Base-by-base conservation (phyloP, 2,329 filamentous ascomycete genomes). In the Pseudocercospora crystallina region DNA sequence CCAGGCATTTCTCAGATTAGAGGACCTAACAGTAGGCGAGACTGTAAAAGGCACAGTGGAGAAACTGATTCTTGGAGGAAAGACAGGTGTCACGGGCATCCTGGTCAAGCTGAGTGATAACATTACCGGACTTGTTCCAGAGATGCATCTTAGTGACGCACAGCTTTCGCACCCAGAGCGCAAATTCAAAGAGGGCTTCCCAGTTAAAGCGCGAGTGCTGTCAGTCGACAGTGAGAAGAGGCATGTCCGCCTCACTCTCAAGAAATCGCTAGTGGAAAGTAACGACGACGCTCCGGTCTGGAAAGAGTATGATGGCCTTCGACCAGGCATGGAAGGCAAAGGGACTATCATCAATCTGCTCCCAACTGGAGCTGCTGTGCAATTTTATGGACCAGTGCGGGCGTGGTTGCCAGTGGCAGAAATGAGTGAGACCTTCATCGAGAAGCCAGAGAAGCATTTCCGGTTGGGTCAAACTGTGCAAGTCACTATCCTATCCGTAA, bases 391-490 rank as follows among this genome's bases (percentile, higher is more conserved):
- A 13, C 73, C 78, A 8, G 77, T 99, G 14, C 83, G 84, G 58
- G 95, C 87, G 8, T 99, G 95, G 74, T 78, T 99, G 47, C 94
- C 94, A 2, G 85, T 95, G 0, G 89, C 89, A 1, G 92, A 99
- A 71, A 99, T 99, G 94, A 97, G 94, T 68, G 94, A 99, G 69
- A 90, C 91, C 9, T 96, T 87, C 66, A 96, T 99, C 64, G 82
- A 87, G 60, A 88, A 96, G 64, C 90, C 94, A 4, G 83, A 82
- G 39, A 85, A 95, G 64, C 91, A 97, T 71, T 99, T 99, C 75
- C 84, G 86, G 32, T 73, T 84, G 37, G 95, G 94, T 0, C 94
- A 99, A 69, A 92, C 95, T 1, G 86, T 99, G 59, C 95, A 84
- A 63, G 88, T 96, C 14, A 89, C 92, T 64, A 84, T 95, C n/a